These are phyloP conservation scores for Stagonosporopsis chrysanthemi DNA, from an alignment of 2,329 filamentous ascomycete genomes.

Conservation along the genomic window DNA sequence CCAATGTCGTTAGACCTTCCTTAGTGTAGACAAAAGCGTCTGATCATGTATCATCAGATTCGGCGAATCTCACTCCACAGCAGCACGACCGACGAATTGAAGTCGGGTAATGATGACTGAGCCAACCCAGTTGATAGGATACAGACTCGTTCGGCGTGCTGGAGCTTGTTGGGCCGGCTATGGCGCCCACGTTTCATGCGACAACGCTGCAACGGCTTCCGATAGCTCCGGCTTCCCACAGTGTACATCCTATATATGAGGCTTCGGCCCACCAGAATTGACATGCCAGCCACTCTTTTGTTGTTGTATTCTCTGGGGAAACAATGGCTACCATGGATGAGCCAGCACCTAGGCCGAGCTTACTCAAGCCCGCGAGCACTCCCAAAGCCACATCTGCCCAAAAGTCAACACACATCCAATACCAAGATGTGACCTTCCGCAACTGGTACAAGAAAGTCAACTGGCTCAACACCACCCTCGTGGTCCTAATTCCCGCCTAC, in stretches of 20 bases:
- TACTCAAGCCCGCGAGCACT: slow-evolving; percentile 9
- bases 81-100: slow-evolving; percentile 14
- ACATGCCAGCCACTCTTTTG: neutral
- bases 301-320: neutral
- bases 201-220: neutral
- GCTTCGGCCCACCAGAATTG: neutral
- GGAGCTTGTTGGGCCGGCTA: neutral
- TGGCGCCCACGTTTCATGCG: slow-evolving; percentile 5
- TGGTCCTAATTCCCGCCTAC: slow-evolving; percentile 75
- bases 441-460: slow-evolving; percentile 94
- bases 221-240: neutral
- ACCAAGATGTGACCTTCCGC: slow-evolving; percentile 39
- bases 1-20: slow-evolving; percentile 3
- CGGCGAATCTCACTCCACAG: slow-evolving; percentile 18
- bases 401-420: slow-evolving; percentile 28
- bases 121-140: neutral
- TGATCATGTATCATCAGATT: slow-evolving; percentile 11
- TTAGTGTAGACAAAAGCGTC: slow-evolving; percentile 8
- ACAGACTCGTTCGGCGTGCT: neutral
- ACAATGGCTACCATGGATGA: slow-evolving; percentile 7
- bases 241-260: slow-evolving; percentile 4
- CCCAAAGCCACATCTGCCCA: slow-evolving; percentile 9
- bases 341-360: slow-evolving; percentile 11
- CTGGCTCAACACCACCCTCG: slow-evolving; percentile 86
- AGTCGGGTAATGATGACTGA: slow-evolving; percentile 3